A percentile compares a stretch with the other conserved stretches of the same genome.
These are phyloP conservation scores for Teratosphaeria viscida DNA, from an alignment of 2,329 filamentous ascomycete species.

Conservation along the genomic window DNA sequence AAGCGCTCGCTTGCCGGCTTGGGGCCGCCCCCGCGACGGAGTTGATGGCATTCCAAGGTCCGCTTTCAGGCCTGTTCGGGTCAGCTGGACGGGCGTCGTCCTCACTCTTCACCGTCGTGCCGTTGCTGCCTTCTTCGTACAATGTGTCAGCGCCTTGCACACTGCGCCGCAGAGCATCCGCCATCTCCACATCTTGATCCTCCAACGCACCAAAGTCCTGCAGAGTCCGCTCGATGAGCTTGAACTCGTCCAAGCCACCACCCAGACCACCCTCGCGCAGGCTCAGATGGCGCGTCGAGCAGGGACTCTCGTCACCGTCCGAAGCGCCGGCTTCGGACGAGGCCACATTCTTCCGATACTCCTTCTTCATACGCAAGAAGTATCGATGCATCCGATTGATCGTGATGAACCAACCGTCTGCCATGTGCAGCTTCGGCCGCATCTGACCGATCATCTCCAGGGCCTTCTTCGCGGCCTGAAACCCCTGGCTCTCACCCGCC, in stretches of 20 bases:
- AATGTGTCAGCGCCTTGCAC: slow-evolving; percentile 15
- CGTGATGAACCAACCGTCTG: slow-evolving; percentile 44
- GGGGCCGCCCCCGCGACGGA: slow-evolving; percentile 16
- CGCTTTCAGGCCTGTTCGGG: slow-evolving; percentile 16
- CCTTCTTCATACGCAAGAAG: slow-evolving; percentile 41
- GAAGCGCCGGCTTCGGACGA: slow-evolving; percentile 21
- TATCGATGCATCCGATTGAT: slow-evolving; percentile 45
- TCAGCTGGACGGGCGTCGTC: slow-evolving; percentile 12
- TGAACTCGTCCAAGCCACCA: slow-evolving; percentile 48
- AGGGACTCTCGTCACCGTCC: slow-evolving; percentile 17
- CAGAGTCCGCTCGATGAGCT: slow-evolving; percentile 29
- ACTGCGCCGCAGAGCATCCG: slow-evolving; percentile 13
- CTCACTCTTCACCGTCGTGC: slow-evolving; percentile 25
- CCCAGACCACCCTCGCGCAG: slow-evolving; percentile 29
- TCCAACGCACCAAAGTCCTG: slow-evolving; percentile 27
- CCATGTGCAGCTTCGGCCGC: slow-evolving; percentile 45
- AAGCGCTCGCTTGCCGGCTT: slow-evolving; percentile 13
- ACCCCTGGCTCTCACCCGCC: slow-evolving; percentile 20
- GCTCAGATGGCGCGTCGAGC: slow-evolving; percentile 18
- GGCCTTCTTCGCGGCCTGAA: slow-evolving; percentile 39
- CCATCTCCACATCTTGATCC: slow-evolving; percentile 29
- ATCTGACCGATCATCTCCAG: slow-evolving; percentile 44
- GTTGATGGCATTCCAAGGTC: slow-evolving; percentile 33
- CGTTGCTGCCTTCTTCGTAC: slow-evolving; percentile 21
- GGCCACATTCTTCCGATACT: slow-evolving; percentile 32